Evolutionary conservation across 345 rosid species (phyloP), one percentile per base, ranked within the genome.

Genomic region (Brassica rapa): DNA sequence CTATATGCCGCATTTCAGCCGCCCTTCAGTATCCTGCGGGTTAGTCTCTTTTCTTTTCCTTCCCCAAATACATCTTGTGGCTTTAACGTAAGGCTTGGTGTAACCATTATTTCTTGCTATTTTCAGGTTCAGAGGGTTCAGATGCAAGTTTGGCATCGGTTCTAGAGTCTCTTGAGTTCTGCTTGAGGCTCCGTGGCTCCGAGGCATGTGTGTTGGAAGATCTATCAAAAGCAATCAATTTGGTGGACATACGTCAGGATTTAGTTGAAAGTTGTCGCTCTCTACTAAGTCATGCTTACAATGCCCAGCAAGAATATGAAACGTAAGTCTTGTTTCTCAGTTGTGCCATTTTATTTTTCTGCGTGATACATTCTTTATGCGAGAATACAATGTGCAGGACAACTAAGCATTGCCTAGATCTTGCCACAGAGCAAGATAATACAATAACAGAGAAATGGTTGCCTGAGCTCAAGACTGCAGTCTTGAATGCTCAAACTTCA

Each of bases 1-100:
- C 99, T 64, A 88, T 96, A 81, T 96, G 98, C 46, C 97, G 98
- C 72, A 80, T 96, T 74, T 88, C 98, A 76, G 97, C 98, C 66
- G 94, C 97, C 68, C 92, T 96, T 80, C 99, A 91, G 59, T 96
- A 93, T 79, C 97, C 97, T 76, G 86, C 96, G 66, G 98, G 99
- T 90, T 56, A 80, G 88, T 23, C 66, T 37, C 12, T 2, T 8
- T 4, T 27, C 10, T n/a, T 29, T 2, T 21, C 24, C n/a, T 51
- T 21, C 39, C 24, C 59, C 4, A 46, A 7, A 25, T 27, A 10
- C 24, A 43, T 67, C 14, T 12, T 12, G 2, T 2, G 23, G 60
- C 35, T 25, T 68, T 68, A 29, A 21, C 15, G 8, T 15, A 24
- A 35, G 12, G 35, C 16, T 41, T 66, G 5, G 12, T 23, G 37